Evolutionary conservation across 139 green algal genomes (phyloP).

Genomic region (Closterium sp.): DNA sequence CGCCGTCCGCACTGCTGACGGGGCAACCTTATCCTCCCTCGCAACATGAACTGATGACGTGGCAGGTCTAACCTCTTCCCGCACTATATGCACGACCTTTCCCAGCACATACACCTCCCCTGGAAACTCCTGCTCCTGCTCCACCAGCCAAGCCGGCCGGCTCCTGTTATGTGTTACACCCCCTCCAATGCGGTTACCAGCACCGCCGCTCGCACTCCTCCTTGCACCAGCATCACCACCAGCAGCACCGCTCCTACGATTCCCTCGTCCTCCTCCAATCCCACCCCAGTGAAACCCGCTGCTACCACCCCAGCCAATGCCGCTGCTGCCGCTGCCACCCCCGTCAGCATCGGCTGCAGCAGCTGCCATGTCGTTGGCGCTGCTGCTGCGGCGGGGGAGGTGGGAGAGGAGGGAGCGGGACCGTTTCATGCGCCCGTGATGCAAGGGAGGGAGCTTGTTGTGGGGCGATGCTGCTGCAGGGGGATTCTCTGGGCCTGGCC

Average conservation of each 20-base stretch:
- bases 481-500: background rate
- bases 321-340: background rate
- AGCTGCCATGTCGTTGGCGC: background rate
- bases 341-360: background rate
- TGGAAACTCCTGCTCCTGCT: background rate
- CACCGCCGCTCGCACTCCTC: background rate
- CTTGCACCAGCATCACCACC: background rate
- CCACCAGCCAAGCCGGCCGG: background rate
- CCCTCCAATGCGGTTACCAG: background rate
- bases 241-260: background rate
- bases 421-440: background rate
- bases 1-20: background rate
- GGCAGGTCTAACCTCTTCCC: background rate
- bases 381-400: background rate
- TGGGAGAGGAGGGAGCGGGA: background rate
- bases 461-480: background rate
- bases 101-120: slow-evolving; percentile 33
- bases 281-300: background rate
- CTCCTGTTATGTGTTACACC: background rate
- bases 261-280: background rate
- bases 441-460: background rate
- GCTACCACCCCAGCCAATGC: background rate
- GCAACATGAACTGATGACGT: background rate
- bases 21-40: background rate
- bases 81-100: slow-evolving; percentile 32